A percentile compares a stretch with the other conserved stretches of the same genome.
Conservation (phyloP, 1,284 basidiomycete species). For the Apiotrichum domesticum region DNA sequence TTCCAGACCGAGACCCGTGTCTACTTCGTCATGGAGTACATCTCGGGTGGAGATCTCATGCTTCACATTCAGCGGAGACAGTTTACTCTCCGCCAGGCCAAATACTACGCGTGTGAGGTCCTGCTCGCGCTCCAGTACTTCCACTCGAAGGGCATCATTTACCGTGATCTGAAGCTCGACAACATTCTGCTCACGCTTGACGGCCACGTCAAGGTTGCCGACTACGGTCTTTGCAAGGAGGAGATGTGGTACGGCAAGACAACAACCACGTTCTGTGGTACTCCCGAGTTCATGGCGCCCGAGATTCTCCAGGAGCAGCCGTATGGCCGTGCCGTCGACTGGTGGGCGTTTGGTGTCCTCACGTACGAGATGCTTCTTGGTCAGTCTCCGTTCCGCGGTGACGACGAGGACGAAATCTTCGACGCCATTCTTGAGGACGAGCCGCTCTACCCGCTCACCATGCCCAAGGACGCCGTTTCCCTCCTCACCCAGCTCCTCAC, state of each 20-base stretch:
- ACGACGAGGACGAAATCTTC: constrained; percentile 99
- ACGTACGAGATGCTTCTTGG: constrained; percentile 99
- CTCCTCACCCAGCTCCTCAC: constrained; percentile 79
- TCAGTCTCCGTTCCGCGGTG: constrained; percentile 97
- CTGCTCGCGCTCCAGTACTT: constrained; percentile 95
- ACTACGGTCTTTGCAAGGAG: constrained; percentile 99
- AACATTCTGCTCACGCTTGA: constrained; percentile 96
- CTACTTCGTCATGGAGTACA: constrained; percentile 76
- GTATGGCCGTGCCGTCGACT: constrained; percentile 96
- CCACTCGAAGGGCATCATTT: constrained; percentile 95
- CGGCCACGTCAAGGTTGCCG: constrained; percentile 97
- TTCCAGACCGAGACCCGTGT: constrained; percentile 99
- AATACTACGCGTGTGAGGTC: constrained; percentile 99
- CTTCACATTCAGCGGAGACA: constrained; percentile 74
- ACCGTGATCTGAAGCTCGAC: constrained; percentile 91
- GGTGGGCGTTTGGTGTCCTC: constrained; percentile 99
- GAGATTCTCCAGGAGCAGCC: constrained; percentile 98
- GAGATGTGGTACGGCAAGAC: constrained; percentile 97
- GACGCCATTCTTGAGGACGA: constrained; percentile 99
- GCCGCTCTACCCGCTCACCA: constrained; percentile 98
- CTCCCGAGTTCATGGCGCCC: constrained; percentile 99
- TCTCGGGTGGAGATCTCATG: constrained; percentile 74
- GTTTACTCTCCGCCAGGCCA: constrained; percentile 76
- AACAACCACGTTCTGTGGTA: constrained; percentile 99
- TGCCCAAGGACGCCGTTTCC: constrained; percentile 95